These are phyloP conservation scores for Rhodosporidiobolus sp. DNA, from an alignment of 768 basidiomycete species.

Conservation along the genomic window DNA sequence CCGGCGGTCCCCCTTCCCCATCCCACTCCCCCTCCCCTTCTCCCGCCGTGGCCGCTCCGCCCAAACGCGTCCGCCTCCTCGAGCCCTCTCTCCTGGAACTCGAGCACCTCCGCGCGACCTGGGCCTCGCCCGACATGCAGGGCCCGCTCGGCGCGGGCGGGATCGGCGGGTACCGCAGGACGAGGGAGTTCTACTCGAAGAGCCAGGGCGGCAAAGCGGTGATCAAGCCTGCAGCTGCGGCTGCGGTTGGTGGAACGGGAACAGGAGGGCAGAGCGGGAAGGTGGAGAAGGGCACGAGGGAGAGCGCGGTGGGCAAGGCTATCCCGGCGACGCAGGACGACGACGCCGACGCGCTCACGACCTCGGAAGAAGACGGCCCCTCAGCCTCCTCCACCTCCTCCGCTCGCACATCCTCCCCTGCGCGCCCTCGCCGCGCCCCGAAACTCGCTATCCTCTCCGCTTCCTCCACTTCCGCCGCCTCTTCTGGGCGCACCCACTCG, in stretches of 20 bases:
- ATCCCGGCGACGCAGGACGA: neutral
- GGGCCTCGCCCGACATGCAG: constrained; percentile 22
- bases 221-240: neutral
- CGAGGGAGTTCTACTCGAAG: constrained; percentile 21
- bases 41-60: neutral
- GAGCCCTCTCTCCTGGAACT: constrained; percentile 26
- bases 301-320: neutral
- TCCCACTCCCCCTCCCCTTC: neutral
- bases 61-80: constrained; percentile 14
- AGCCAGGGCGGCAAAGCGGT: constrained; percentile 17
- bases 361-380: neutral
- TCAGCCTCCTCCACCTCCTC: neutral
- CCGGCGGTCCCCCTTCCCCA: neutral
- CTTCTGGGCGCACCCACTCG: constrained; percentile 6
- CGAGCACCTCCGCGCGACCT: constrained; percentile 4
- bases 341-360: neutral
- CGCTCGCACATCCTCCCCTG: neutral
- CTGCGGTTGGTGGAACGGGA: too few species aligned
- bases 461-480: neutral
- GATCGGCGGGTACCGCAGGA: constrained; percentile 25
- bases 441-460: neutral
- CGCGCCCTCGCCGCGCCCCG: neutral
- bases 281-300: neutral
- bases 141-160: constrained; percentile 1
- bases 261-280: neutral